Conservation (phyloP, 2,329 filamentous ascomycete genomes). For the Metarhizium humberi region DNA sequence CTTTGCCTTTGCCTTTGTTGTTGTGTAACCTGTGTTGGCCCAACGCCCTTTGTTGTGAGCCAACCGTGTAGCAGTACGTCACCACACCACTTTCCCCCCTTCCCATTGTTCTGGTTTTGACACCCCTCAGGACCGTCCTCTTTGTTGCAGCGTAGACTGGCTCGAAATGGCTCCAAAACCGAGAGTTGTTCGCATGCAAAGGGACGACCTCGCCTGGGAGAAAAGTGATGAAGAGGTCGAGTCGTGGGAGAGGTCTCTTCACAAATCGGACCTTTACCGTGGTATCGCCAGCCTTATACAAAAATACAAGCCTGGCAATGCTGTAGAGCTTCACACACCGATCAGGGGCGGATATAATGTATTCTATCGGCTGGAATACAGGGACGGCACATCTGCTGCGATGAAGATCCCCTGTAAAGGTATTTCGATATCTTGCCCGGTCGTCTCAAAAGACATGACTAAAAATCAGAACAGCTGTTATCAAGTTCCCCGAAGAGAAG, state of each 20-base stretch:
- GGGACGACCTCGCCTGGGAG: constrained; percentile 20
- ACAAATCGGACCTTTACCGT: constrained; percentile 10
- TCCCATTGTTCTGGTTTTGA: too few species aligned
- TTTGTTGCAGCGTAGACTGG: too few species aligned
- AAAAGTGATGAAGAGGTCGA: constrained; percentile 15
- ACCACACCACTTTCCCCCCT: too few species aligned
- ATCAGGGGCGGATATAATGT: constrained; percentile 21
- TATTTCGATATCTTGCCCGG: constrained; percentile 12
- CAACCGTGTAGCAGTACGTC: too few species aligned
- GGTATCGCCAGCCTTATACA: constrained; percentile 14
- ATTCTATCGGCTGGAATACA: constrained; percentile 21
- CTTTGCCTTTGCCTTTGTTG: too few species aligned
- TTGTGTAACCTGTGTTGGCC: too few species aligned
- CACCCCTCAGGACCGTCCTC: too few species aligned
- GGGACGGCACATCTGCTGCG: constrained; percentile 20
- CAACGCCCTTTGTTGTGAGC: too few species aligned
- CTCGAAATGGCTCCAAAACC: constrained; percentile 6
- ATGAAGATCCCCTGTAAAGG: constrained; percentile 20
- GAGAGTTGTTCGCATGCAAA: constrained; percentile 13
- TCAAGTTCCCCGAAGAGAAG: constrained; percentile 21
- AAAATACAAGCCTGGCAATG: constrained; percentile 15
- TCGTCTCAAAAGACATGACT: not conserved
- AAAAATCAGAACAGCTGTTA: not conserved
- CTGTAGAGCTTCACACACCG: constrained; percentile 13
- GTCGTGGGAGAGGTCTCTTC: constrained; percentile 15